Percentiles rank a stretch among this genome's conserved stretches.
These are phyloP conservation scores for Eruca vesicaria DNA, from an alignment of 441 rosid species.

Conservation along the genomic window DNA sequence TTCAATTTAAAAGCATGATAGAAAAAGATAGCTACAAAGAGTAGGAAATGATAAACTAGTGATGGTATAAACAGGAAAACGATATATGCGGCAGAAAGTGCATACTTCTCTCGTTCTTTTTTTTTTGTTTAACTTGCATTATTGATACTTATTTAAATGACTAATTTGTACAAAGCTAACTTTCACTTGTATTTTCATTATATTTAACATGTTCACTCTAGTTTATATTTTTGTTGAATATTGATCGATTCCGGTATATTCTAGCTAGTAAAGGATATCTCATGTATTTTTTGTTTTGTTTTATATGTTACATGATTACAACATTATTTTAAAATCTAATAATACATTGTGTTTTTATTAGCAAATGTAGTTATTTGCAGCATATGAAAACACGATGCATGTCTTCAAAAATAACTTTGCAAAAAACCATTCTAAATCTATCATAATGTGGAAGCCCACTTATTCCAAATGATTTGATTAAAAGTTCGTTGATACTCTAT, in stretches of 20 bases:
- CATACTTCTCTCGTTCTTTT: too few relatives aligned
- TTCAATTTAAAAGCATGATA: background rate
- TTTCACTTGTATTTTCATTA: background rate
- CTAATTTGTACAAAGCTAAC: background rate
- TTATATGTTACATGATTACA: too few relatives aligned
- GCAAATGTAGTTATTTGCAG: background rate
- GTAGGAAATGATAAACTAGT: conserved; percentile 15
- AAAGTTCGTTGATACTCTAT: too few relatives aligned
- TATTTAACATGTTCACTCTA: background rate
- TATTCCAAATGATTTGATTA: too few relatives aligned
- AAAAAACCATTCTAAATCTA: too few relatives aligned
- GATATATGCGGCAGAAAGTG: conserved; percentile 23
- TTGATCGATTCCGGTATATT: background rate
- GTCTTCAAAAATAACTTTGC: too few relatives aligned
- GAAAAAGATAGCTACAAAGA: conserved; percentile 7
- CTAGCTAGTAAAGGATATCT: background rate
- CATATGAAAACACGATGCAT: background rate
- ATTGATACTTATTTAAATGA: background rate
- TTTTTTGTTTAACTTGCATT: background rate
- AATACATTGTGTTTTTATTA: background rate
- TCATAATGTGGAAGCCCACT: too few relatives aligned
- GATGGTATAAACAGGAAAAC: conserved; percentile 26
- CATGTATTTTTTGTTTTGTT: background rate
- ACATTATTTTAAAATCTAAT: too few relatives aligned
- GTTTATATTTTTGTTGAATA: background rate